Evolutionary conservation across 2,329 filamentous ascomycete species (phyloP), one percentile per base, ranked within the genome.

Genomic region (Lachnellula suecica): DNA sequence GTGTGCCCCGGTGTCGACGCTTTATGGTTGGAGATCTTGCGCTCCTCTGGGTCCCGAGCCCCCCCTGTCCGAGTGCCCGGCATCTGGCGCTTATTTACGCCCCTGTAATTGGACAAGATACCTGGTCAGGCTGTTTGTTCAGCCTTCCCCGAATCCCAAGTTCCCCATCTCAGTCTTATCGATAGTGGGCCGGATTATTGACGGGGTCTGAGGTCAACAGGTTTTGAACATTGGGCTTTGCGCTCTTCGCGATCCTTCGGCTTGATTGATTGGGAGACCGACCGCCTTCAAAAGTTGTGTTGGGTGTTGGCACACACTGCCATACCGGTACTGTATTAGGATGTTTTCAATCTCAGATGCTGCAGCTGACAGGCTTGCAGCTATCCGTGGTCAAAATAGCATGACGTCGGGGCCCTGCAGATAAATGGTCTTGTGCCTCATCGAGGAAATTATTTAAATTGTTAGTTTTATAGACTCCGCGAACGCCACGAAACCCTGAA

Each of bases 381-480:
- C 47, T 43, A 54, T 27, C 60, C 57, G 59, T 57, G 49, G 57
- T 55, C 53, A 59, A 54, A 55, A 57, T 58, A 57, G 46, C 41
- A 54, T 65, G 60, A 63, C 56, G 52, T 60, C 60, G 63, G 59
- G 56, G 46, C 59, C 63, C 58, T 64, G 62, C 61, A 65, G 56
- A 54, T 43, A 34, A 23, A 47, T 15, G 40, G 40, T 24, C 40
- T 15, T 43, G 20, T 43, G 40, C 22, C 13, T 24, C 22, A 11
- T 25, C 17, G 20, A 43, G 40, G 40, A 53, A 43, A n/a, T 58
- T 20, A 34, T 43, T 34, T n/a, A 19, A 43, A 20, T 41, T 40
- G 46, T 27, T 48, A 11, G 9, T n/a, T n/a, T n/a, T n/a, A n/a
- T n/a, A n/a, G n/a, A n/a, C n/a, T n/a, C n/a, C n/a, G n/a, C n/a